These are phyloP conservation scores for Chimonanthus salicifolius DNA, from an alignment of 164 flowering plant species.

Conservation along the genomic window DNA sequence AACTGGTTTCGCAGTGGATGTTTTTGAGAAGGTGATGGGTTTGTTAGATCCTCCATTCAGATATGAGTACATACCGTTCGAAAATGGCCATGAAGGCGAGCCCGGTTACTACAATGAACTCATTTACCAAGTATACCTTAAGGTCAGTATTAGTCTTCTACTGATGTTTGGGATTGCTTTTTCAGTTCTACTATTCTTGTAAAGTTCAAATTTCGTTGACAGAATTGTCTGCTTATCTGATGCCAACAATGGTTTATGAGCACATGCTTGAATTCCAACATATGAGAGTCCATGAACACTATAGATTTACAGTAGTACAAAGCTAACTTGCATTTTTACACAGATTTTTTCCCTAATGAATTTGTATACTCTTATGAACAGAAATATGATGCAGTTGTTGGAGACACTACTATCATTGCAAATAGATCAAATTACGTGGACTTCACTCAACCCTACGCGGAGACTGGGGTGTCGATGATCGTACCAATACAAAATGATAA, in stretches of 20 bases:
- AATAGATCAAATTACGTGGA: constrained; percentile 18
- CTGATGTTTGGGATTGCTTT: not conserved
- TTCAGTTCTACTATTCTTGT: not conserved
- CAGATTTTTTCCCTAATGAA: not conserved
- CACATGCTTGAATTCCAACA: too few relatives aligned
- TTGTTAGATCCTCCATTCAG: constrained; percentile 27
- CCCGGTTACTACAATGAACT: constrained; percentile 22
- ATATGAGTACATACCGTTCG: constrained; percentile 30
- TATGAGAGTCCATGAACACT: too few relatives aligned
- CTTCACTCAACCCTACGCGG: constrained; percentile 22
- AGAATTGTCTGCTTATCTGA: not conserved
- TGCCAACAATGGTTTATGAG: too few relatives aligned
- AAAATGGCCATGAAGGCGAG: constrained; percentile 5
- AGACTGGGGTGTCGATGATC: constrained; percentile 16
- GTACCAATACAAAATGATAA: constrained; percentile 11
- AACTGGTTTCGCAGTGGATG: constrained; percentile 28
- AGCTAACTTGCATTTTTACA: too few relatives aligned
- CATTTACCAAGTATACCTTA: constrained; percentile 19
- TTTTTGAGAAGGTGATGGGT: constrained; percentile 34
- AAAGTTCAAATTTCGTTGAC: not conserved
- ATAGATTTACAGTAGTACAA: too few relatives aligned
- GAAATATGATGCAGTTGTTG: constrained; percentile 14
- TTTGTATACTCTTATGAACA: not conserved
- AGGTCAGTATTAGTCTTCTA: constrained; percentile 13
- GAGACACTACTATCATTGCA: constrained; percentile 12